phyloP scores from a whole-genome alignment of 2,329 filamentous ascomycete species.

The Nothophaeocryptopus gaeumannii region DNA sequence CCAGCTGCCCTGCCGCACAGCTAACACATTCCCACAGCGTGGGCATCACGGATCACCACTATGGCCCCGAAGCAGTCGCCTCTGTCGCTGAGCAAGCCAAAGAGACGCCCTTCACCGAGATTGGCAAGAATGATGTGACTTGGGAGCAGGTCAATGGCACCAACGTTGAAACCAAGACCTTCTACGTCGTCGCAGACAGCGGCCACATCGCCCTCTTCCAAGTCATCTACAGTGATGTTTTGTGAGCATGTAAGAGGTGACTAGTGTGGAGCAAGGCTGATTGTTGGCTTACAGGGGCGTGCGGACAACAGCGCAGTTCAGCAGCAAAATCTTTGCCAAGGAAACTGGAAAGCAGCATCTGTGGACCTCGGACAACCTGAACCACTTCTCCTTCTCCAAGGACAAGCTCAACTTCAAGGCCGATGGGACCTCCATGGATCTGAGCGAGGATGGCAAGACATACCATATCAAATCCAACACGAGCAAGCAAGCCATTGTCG shows the following conservation, averaged over 20 bases:
- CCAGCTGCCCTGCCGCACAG: constrained; percentile 22
- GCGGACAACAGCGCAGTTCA: constrained; percentile 89
- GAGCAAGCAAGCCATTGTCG: constrained; percentile 77
- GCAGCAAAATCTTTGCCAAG: constrained; percentile 83
- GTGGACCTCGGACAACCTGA: constrained; percentile 79
- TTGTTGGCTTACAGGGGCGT: constrained; percentile 63
- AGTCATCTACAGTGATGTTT: constrained; percentile 96
- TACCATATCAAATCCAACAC: constrained; percentile 90
- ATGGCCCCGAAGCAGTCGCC: constrained; percentile 82
- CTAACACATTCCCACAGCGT: constrained; percentile 40
- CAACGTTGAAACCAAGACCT: constrained; percentile 89
- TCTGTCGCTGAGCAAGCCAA: constrained; percentile 79
- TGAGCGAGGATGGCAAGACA: constrained; percentile 76
- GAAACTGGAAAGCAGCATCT: constrained; percentile 67
- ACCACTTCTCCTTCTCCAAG: constrained; percentile 78
- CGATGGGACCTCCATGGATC: constrained; percentile 76
- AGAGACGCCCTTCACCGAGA: constrained; percentile 74
- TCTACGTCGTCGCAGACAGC: constrained; percentile 80
- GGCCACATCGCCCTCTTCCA: constrained; percentile 78
- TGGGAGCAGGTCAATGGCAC: constrained; percentile 82
- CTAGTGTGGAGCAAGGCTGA: constrained; percentile 5
- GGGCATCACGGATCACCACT: constrained; percentile 92
- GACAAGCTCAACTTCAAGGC: constrained; percentile 81
- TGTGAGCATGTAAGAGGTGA: constrained; percentile 52
- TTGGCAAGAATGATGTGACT: constrained; percentile 73